Evolutionary conservation across 257 asterid genomes (phyloP), one percentile per base, ranked within the genome.

Genomic region (Perilla frutescens): DNA sequence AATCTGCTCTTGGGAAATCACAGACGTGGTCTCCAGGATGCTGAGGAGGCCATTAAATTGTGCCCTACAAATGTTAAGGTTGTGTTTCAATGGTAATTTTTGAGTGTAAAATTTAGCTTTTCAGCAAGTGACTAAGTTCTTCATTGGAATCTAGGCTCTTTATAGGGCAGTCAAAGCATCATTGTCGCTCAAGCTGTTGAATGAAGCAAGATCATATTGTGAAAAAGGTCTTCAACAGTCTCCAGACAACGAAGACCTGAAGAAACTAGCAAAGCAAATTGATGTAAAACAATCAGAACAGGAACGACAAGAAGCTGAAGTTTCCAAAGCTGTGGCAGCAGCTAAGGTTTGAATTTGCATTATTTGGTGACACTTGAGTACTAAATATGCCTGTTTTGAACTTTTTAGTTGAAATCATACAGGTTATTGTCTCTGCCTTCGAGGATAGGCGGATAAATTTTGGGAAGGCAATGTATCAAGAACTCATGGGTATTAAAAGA

Each of bases 101-200:
- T 61, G 51, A 44, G 8, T 41, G n/a, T 50, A 39, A 49, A 20
- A 6, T 63, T 9, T 61, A 15, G 26, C n/a, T 43, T 70, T 82
- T 49, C 13, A 41, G 56, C 64, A 29, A 2, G 14, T 37, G 57
- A 31, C 76, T 76, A 45, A 76, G 49, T 31, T 29, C 43, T 59
- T 37, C 61, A 13, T 43, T 76, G 14, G 68, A 58, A 47, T 67
- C 68, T 72, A 95, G 99, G 98, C 96, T 71, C 41, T 86, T 69
- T 95, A 90, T 72, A 80, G 98, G 80, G 98, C 98, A 6, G 96
- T 82, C 56, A 90, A 89, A 85, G 96, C 98, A 79, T 84, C 94
- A 20, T 20, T 90, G 60, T 87, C 87, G 4, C 88, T 95, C 74
- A 84, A 87, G 80, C 77, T 90, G 68, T 80, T 95, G 83, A 89